Percentiles rank a stretch among this genome's conserved stretches.
Evolutionary conservation across 257 asterid genomes (phyloP).

Genomic region (Cordia subcordata): DNA sequence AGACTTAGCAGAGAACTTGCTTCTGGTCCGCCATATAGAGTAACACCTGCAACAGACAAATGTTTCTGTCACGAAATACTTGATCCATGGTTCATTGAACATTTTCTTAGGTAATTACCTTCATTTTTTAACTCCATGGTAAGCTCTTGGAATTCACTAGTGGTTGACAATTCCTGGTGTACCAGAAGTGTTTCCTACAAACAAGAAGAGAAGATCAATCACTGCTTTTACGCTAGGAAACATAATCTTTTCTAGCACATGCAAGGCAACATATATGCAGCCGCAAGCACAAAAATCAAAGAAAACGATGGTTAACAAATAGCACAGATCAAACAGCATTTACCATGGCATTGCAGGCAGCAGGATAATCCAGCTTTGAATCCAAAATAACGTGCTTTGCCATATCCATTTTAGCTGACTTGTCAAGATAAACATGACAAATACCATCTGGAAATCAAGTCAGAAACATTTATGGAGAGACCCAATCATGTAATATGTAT

Average conservation of each 20-base stretch:
- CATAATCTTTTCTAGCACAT: too few relatives aligned
- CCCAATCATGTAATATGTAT: too few relatives aligned
- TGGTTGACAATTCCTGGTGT: constrained; percentile 56
- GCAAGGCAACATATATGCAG: background rate
- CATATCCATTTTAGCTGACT: constrained; percentile 71
- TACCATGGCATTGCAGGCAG: constrained; percentile 93
- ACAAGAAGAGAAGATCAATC: constrained; percentile 3
- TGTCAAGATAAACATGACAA: constrained; percentile 80
- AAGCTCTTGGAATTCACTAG: constrained; percentile 46
- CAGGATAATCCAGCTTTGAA: constrained; percentile 82
- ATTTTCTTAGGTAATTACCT: constrained; percentile 34
- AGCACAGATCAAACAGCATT: background rate
- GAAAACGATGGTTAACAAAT: background rate
- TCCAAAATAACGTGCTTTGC: constrained; percentile 65
- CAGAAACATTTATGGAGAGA: background rate
- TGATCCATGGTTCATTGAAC: too few relatives aligned
- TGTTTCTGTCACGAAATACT: too few relatives aligned
- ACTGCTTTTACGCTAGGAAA: background rate
- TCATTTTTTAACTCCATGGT: constrained; percentile 56
- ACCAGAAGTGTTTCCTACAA: constrained; percentile 75
- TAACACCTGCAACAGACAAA: constrained; percentile 35
- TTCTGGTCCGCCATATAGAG: constrained; percentile 50
- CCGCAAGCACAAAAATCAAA: background rate
- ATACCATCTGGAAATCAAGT: constrained; percentile 61
- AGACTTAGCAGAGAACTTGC: constrained; percentile 38